These are phyloP conservation scores for Mytilinidion resinicola DNA, from an alignment of 495 filamentous ascomycete genomes.

Conservation along the genomic window DNA sequence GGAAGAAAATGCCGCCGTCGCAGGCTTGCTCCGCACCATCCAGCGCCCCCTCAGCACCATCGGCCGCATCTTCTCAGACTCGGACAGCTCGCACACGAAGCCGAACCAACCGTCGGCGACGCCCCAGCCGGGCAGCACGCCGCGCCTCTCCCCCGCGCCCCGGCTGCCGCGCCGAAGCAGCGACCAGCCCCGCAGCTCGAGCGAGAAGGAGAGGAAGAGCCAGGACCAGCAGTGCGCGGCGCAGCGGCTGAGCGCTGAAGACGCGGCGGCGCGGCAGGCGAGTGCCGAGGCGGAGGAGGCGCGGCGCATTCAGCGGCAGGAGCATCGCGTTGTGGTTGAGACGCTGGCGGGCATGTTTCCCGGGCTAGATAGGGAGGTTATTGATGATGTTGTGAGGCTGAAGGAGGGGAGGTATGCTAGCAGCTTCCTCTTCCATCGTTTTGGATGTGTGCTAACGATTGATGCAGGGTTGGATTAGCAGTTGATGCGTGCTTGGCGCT, in stretches of 20 bases:
- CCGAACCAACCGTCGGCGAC: slow-evolving; percentile 39
- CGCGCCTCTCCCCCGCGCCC: slow-evolving; percentile 55
- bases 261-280: slow-evolving; percentile 89
- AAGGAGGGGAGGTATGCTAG: slow-evolving; percentile 81
- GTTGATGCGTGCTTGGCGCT: slow-evolving; percentile 89
- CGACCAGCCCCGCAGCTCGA: slow-evolving; percentile 37
- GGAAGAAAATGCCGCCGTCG: slow-evolving; percentile 72
- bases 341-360: slow-evolving; percentile 91
- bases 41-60: slow-evolving; percentile 88
- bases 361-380: slow-evolving; percentile 80
- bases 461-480: slow-evolving; percentile 69
- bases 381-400: slow-evolving; percentile 86
- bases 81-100: slow-evolving; percentile 32
- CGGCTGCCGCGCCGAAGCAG: slow-evolving; percentile 30
- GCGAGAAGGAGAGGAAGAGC: slow-evolving; percentile 14
- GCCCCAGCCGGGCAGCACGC: slow-evolving; percentile 51
- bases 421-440: neutral
- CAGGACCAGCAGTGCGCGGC: slow-evolving; percentile 8
- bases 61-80: slow-evolving; percentile 95
- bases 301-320: slow-evolving; percentile 70
- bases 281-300: slow-evolving; percentile 90
- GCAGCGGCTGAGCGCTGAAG: slow-evolving; percentile 59
- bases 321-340: slow-evolving; percentile 88
- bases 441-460: too few relatives aligned
- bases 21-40: slow-evolving; percentile 82